Percentiles rank a stretch among this genome's conserved stretches.
Conservation (phyloP, 257 asterid genomes). For the Paraleonurus japonicus region DNA sequence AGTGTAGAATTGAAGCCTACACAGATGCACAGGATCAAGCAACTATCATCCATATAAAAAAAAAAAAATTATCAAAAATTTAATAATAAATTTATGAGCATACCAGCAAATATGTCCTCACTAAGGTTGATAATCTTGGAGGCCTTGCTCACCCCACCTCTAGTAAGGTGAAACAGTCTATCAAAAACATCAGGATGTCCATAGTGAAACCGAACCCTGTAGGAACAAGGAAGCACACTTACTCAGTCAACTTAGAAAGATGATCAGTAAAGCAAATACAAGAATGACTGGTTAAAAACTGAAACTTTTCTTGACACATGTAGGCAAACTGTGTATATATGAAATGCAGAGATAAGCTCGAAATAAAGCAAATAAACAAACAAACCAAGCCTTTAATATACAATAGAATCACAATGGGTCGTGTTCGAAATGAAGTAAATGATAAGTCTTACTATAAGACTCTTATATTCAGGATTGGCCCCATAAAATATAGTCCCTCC, state of each 20-base stretch:
- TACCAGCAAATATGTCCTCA: constrained; percentile 99
- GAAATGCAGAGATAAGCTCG: background rate
- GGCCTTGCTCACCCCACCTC: constrained; percentile 99
- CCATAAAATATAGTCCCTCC: background rate
- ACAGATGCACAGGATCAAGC: constrained; percentile 11
- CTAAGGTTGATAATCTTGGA: constrained; percentile 90
- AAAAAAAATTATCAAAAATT: background rate
- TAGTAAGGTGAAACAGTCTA: constrained; percentile 90
- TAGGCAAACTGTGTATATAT: background rate
- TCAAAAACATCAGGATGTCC: constrained; percentile 99
- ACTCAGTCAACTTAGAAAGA: constrained; percentile 3
- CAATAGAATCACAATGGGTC: too few relatives aligned
- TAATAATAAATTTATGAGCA: constrained; percentile 3
- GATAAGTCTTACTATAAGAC: background rate
- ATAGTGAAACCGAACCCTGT: constrained; percentile 97
- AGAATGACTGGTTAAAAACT: background rate
- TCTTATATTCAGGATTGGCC: background rate
- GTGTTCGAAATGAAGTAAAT: background rate
- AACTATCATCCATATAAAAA: background rate
- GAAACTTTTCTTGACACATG: background rate
- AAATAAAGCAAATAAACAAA: background rate
- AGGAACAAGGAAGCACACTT: constrained; percentile 18
- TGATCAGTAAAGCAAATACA: background rate
- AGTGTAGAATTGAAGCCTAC: constrained; percentile 97
- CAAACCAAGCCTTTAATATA: too few relatives aligned